Evolutionary conservation across 768 basidiomycete species (phyloP).

Genomic region (Asterophora parasitica): DNA sequence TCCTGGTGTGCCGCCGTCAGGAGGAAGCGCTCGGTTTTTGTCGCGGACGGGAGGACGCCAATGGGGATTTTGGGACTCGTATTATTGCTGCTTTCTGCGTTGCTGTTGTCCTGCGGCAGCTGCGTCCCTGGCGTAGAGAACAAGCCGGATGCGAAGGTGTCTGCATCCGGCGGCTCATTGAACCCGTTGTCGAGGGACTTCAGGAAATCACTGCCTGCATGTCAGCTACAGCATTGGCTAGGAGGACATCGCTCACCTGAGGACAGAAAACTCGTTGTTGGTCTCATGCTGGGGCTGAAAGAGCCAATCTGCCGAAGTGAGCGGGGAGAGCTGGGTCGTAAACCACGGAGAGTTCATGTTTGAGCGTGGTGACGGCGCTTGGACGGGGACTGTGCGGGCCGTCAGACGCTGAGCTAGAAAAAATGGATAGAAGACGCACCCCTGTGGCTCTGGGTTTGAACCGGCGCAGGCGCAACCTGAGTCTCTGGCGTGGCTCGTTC

Average conservation of each 20-base stretch:
- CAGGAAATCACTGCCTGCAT: constrained; percentile 67
- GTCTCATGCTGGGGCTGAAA: constrained; percentile 64
- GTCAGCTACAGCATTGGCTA: not conserved
- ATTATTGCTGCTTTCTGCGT: no score
- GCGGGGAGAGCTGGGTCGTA: constrained; percentile 24
- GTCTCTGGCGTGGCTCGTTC: constrained; percentile 21
- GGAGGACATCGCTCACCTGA: constrained; percentile 42
- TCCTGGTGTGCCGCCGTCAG: constrained; percentile 91
- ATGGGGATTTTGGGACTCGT: constrained; percentile 38
- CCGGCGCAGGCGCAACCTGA: no score
- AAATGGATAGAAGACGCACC: constrained; percentile 26
- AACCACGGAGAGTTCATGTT: constrained; percentile 41
- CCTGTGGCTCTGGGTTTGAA: constrained; percentile 17
- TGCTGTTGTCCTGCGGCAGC: not conserved
- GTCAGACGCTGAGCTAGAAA: not conserved
- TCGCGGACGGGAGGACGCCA: constrained; percentile 68
- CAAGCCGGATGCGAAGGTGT: constrained; percentile 76
- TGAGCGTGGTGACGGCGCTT: constrained; percentile 26
- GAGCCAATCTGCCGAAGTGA: constrained; percentile 38
- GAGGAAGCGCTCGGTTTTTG: constrained; percentile 83
- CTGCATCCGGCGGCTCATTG: constrained; percentile 40
- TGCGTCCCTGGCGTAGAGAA: no score
- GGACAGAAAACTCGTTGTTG: constrained; percentile 78
- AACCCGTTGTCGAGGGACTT: constrained; percentile 60
- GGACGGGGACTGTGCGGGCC: constrained; percentile 29